Percentiles rank a stretch among this genome's conserved stretches.
Evolutionary conservation across 768 basidiomycete species (phyloP).

Genomic region (Bullera alba): DNA sequence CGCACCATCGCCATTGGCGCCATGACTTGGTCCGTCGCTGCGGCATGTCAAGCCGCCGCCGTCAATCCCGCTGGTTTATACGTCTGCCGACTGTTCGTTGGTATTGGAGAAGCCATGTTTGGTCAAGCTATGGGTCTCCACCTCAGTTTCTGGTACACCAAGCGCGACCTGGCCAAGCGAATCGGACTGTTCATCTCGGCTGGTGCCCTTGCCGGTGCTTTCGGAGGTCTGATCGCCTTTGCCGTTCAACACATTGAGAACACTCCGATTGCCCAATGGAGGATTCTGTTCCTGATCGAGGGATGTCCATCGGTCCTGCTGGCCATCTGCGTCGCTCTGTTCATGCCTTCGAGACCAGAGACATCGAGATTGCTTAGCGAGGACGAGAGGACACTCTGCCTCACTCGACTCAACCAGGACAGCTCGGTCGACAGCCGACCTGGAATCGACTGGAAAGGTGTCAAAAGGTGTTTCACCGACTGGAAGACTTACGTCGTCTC

Average conservation of each 20-base stretch:
- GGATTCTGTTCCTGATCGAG: constrained; percentile 49
- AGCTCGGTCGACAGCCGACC: constrained; percentile 19
- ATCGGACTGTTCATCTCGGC: constrained; percentile 48
- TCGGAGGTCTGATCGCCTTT: constrained; percentile 42
- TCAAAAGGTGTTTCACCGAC: constrained; percentile 42
- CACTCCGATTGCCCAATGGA: constrained; percentile 29
- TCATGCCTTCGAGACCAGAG: constrained; percentile 47
- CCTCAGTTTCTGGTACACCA: constrained; percentile 43
- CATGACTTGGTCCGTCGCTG: constrained; percentile 47
- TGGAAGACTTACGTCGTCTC: constrained; percentile 46
- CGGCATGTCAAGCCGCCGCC: constrained; percentile 44
- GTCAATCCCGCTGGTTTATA: constrained; percentile 42
- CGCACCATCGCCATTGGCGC: constrained; percentile 46
- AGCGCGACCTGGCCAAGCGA: constrained; percentile 47
- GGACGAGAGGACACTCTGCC: constrained; percentile 43
- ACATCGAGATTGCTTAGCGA: constrained; percentile 44
- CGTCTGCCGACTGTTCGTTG: constrained; percentile 36
- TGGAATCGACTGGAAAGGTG: constrained; percentile 46
- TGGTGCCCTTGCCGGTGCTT: constrained; percentile 43
- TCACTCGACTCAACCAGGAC: constrained; percentile 44
- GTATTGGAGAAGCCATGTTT: constrained; percentile 40
- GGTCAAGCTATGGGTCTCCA: constrained; percentile 43
- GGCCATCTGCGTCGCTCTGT: constrained; percentile 46
- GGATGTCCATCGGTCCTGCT: constrained; percentile 46
- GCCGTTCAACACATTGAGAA: constrained; percentile 32